Base-by-base conservation (phyloP, 441 rosid genomes). In the Brassica hybrid region DNA sequence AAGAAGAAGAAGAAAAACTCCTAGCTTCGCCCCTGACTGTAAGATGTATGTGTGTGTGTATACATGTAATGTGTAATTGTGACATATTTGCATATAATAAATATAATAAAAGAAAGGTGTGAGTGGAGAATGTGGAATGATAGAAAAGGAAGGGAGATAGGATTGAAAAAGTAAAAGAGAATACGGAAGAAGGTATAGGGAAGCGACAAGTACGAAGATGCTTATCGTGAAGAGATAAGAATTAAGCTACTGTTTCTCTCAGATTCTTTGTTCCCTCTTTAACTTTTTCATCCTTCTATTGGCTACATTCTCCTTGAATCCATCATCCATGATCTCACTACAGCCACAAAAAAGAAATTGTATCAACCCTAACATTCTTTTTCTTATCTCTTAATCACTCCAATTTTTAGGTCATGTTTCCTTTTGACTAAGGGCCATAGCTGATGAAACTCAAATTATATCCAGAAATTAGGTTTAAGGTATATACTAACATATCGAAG, bases 151-250 rank as follows among this genome's bases (percentile, higher is more conserved):
- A 62, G 38, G 71, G 61, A 63, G 75, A 63, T 38, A 65, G 57
- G 69, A 77, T 50, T 64, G 73, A 50, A 25, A 64, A 59, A 62
- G 41, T 4, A 11, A 41, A 50, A 41, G 65, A 74, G 72, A 57
- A 78, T 41, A 50, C 12, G 14, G 52, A 23, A 60, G 81, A 76
- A 66, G 77, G 25, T 61, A 79, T 63, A 83, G 87, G 88, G 90
- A 17, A 78, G 75, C 62, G 84, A 80, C 88, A 84, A 62, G 74
- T 79, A 83, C 71, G 74, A 71, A 27, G 59, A 82, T 78, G 76
- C 56, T 79, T 62, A 67, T 65, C 59, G 59, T 71, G 67, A 77
- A 13, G 60, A 64, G 81, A 81, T 76, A 76, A 74, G 76, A 54
- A 69, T 61, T 50, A 38, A 30, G 34, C 62, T 36, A 67, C 78